Conservation (phyloP, 2,329 filamentous ascomycete genomes). For the Rachicladosporium sp. region DNA sequence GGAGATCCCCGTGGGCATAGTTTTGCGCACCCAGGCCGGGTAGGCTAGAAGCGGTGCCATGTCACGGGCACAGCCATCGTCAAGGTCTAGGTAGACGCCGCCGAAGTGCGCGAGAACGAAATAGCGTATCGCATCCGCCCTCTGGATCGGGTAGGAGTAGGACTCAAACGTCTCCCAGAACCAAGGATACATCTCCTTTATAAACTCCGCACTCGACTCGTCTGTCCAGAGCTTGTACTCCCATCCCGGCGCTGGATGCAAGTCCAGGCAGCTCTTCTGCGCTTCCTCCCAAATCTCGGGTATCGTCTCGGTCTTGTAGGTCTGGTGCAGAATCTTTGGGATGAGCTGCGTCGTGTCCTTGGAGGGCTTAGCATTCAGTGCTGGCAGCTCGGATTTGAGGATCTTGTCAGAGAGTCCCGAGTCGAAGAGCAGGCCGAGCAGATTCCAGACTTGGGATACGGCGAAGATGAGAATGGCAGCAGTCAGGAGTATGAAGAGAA, state of each 20-base stretch:
- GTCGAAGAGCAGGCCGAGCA: conserved; percentile 57
- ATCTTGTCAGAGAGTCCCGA: conserved; percentile 57
- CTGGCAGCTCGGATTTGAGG: conserved; percentile 51
- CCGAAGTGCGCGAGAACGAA: conserved; percentile 67
- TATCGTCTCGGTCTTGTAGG: conserved; percentile 58
- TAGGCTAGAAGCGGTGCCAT: conserved; percentile 55
- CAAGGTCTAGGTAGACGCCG: conserved; percentile 70
- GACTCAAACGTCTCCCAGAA: conserved; percentile 55
- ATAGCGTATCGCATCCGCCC: conserved; percentile 65
- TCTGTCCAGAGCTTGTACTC: conserved; percentile 79
- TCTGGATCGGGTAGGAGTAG: conserved; percentile 64
- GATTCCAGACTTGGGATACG: conserved; percentile 55
- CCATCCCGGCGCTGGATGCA: conserved; percentile 47
- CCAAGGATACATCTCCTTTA: conserved; percentile 62
- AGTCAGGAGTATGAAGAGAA: conserved; percentile 55
- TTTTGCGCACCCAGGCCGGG: conserved; percentile 58
- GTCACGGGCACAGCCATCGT: conserved; percentile 55
- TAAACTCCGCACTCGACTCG: conserved; percentile 55
- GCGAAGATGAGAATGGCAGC: conserved; percentile 51
- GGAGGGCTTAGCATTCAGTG: conserved; percentile 45
- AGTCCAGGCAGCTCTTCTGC: conserved; percentile 52
- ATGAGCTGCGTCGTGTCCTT: conserved; percentile 51
- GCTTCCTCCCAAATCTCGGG: conserved; percentile 53
- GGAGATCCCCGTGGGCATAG: conserved; percentile 63
- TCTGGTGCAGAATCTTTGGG: conserved; percentile 68